Base-by-base conservation (phyloP, 495 filamentous ascomycete genomes). In the Haplographium delicatum region DNA sequence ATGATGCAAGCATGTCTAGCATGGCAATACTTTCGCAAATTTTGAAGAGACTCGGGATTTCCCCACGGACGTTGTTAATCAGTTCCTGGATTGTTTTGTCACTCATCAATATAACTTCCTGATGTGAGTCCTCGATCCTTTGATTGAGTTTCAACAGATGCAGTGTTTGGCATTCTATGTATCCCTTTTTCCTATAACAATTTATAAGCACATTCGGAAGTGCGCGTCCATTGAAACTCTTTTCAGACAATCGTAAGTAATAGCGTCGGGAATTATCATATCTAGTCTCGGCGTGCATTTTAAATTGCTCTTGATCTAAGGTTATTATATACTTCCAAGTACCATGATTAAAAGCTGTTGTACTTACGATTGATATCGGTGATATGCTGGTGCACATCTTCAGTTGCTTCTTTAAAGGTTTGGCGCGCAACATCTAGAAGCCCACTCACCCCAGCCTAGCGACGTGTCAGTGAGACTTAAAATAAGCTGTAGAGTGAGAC, bases 1-100 rank as follows among this genome's bases (percentile, higher is more conserved):
- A 96, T 6, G 86, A 76, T 22, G 81, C 70, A n/a, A 94, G 69
- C 88, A 97, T 94, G 62, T 98, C 93, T 4, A 98, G 74, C 65
- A 89, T 78, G n/a, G 88, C 88, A 51, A 96, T 83, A 16, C 81
- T 83, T 58, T 96, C 90, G 56, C 87, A 89, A 44, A 89, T 75
- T 48, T 78, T 80, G 65, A 91, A 94, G 0, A 96, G 69, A 2
- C 69, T 65, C 1, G 83, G 80, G 18, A 90, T 79, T 47, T 89
- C 78, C 3, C 69, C 66, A 28, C 85, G 74, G 22, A 95, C 71
- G 10, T 81, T 69, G 15, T 78, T 71, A 19, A 90, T 78, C 6
- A 98, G 73, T 33, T 80, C 67, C 50, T 86, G 77, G 22, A 96
- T 72, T 2, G 82, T 77, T 31, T 76, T 77, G 60, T 86, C 83